A percentile compares a stretch with the other conserved stretches of the same genome.
phyloP scores from a whole-genome alignment of 345 rosid species.

The Eucalyptus regnans region DNA sequence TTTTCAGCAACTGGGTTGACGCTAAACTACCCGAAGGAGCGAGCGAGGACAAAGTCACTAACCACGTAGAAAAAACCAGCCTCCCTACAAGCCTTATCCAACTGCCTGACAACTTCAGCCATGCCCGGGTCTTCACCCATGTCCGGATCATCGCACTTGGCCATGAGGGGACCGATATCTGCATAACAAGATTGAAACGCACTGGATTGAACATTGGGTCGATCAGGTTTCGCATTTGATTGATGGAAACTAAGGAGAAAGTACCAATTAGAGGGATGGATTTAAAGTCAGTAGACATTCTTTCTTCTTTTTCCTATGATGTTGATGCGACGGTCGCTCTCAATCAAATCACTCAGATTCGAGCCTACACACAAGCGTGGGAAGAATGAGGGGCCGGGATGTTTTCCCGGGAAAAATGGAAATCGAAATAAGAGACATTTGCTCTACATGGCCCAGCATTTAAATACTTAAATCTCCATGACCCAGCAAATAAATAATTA shows the following conservation, averaged over 20 bases:
- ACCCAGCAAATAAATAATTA: too few species aligned
- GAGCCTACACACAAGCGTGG: too few species aligned
- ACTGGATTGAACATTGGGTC: neutral
- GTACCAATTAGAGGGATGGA: neutral
- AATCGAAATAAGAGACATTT: too few species aligned
- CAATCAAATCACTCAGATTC: too few species aligned
- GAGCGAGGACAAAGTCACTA: neutral
- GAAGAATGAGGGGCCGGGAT: too few species aligned
- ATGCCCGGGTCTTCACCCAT: conserved; percentile 51
- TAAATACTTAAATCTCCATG: too few species aligned
- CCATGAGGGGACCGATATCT: conserved; percentile 58
- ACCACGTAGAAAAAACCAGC: conserved; percentile 97
- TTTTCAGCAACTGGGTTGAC: neutral
- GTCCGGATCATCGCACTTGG: conserved; percentile 48
- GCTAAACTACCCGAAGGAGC: neutral
- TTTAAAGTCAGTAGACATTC: too few species aligned
- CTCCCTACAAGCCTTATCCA: conserved; percentile 74
- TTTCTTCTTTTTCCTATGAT: too few species aligned
- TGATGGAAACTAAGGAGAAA: neutral
- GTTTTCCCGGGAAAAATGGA: too few species aligned
- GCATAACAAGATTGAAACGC: neutral
- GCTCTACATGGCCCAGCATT: too few species aligned
- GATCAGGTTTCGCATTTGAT: neutral
- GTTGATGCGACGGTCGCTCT: too few species aligned
- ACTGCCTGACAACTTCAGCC: conserved; percentile 35